Evolutionary conservation across 371 early-diverging fungal species (phyloP), one percentile per base, ranked within the genome.

Genomic region (Capniomyces stellatus): DNA sequence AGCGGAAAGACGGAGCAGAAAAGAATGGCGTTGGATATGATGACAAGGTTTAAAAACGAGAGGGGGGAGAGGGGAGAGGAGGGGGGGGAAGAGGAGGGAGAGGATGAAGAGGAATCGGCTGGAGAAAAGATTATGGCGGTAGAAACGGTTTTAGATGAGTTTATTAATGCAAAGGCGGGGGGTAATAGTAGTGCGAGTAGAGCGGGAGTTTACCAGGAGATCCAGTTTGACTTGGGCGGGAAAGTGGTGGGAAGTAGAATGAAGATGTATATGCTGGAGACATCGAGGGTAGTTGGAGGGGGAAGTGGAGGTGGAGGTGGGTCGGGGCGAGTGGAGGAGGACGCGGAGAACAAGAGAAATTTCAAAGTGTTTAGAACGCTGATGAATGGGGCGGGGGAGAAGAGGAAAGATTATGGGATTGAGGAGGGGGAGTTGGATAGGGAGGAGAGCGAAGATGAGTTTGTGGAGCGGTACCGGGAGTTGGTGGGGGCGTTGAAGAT

Each of bases 241-340:
- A 77, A 81, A 6, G 77, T 96, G 54, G 66, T 83, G 23, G 92
- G 95, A 47, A 77, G 79, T 31, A 89, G 87, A 66, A 73, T 82
- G 0, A 71, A 92, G 39, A 80, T 85, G 13, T 95, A 85, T 63
- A 71, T 89, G 22, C 76, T 98, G 35, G 96, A 98, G 58, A 77
- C 79, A 54, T 65, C 78, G 24, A 35, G 35, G 15, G 15, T 35
- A 35, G 71, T 77, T 4, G 70, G 75, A 0, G 65, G 65, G 12
- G 49, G 61, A 12, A 25, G 46, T 4, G 43, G 41, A 43, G 60
- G 29, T 41, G 50, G 54, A 52, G 61, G 55, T 24, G 35, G 35
- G 15, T 10, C 10, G 6, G 35, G 35, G 15, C 6, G 35, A 15
- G 35, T 6, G 15, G 15, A 35, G 15, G 35, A 15, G 15, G 15